phyloP scores from a whole-genome alignment of 345 rosid species.

The Cardamine occulta region DNA sequence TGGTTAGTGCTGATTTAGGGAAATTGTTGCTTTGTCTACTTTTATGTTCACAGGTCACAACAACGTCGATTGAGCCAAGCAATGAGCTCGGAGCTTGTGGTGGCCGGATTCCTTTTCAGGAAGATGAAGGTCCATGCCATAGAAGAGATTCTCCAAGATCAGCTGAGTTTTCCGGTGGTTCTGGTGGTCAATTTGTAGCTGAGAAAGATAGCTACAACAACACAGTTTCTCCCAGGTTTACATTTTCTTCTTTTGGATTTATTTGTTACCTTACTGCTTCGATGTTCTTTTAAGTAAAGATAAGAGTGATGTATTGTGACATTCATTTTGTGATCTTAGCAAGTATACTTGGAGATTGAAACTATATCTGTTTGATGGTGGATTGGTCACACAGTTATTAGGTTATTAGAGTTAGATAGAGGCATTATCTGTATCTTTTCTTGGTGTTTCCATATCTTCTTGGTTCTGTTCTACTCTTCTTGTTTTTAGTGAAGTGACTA shows the following conservation, averaged over 20 bases:
- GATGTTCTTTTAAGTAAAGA: conserved; percentile 2
- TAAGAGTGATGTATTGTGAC: neutral
- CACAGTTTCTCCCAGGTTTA: conserved; percentile 58
- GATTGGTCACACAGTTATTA: neutral
- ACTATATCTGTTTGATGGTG: neutral
- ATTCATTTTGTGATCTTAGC: neutral
- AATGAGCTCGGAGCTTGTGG: conserved; percentile 51
- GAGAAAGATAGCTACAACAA: conserved; percentile 53
- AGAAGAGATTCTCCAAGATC: conserved; percentile 56
- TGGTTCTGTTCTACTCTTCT: neutral
- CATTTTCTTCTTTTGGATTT: neutral
- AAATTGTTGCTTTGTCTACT: neutral
- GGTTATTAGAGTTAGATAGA: neutral
- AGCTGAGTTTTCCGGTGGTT: conserved; percentile 49
- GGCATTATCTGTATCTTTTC: conserved; percentile 14
- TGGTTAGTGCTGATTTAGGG: neutral
- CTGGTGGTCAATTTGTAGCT: conserved; percentile 32
- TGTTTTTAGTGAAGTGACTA: neutral
- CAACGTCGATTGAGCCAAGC: conserved; percentile 54
- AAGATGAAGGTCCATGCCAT: conserved; percentile 50
- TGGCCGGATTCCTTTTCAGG: conserved; percentile 42
- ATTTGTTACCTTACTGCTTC: neutral
- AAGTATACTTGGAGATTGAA: neutral
- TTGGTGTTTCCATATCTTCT: conserved; percentile 20
- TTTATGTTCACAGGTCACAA: conserved; percentile 47